Base-by-base conservation (phyloP, 1,284 basidiomycete genomes). In the Sporisorium exsertum region DNA sequence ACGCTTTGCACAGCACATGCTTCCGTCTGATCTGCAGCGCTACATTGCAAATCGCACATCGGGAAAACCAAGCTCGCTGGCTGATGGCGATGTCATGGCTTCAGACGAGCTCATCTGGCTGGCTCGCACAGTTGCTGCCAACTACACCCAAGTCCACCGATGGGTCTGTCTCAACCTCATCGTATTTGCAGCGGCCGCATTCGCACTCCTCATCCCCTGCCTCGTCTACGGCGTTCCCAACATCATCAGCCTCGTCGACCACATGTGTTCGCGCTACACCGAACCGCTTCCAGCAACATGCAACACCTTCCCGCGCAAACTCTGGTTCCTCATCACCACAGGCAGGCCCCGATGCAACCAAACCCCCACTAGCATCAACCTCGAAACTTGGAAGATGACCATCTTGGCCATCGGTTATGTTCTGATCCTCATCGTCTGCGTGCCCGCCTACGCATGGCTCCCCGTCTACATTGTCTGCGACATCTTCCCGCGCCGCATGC, bases 321-420 rank as follows among this genome's bases (percentile, higher is more conserved):
- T 58, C 1, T 50, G 40, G 50, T 71, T 58, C 22, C 35, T 65
- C 20, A 5, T 71, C 8, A 62, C 63, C 13, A 54, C 49, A 8
- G 69, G 54, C 5, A 47, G 32, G 18, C 61, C 68, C 7, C 37
- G 12, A 5, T n/a, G 54, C 3, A 20, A 47, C 4, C 9, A 56
- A 3, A 33, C 26, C 18, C 2, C 15, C 3, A n/a, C 18, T 2
- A 20, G 42, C 2, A 29, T 64, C 57, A 61, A 58, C 45, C 7
- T 58, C 8, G 47, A 35, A 26, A 55, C 58, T 15, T 65, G 68
- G 62, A 71, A 71, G 32, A 71, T 71, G 68, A 58, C 56, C 20
- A 50, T 64, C 12, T 32, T 73, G 1, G 46, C 61, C 27, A 26
- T 64, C 29, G 18, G 47, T 22, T 67, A 64, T 20, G 15, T 61